Conservation (phyloP, 495 filamentous ascomycete species). For the Trichoderma orchidacearum region DNA sequence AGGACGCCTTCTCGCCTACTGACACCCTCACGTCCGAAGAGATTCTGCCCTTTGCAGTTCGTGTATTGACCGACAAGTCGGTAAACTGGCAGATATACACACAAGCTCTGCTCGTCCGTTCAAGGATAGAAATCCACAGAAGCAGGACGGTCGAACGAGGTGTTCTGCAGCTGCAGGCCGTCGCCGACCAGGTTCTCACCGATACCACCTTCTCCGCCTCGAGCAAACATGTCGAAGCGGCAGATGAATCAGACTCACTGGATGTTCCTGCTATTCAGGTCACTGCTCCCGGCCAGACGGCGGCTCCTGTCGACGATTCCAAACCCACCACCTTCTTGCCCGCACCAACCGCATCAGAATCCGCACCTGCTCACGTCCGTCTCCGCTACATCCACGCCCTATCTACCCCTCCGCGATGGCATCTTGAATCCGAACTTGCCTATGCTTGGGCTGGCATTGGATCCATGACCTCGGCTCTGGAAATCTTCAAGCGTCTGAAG, state of each 20-base stretch:
- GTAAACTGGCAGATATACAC: conserved; percentile 99
- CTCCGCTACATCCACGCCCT: conserved; percentile 73
- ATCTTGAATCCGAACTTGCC: conserved; percentile 85
- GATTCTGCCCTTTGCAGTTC: conserved; percentile 76
- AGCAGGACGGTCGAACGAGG: conserved; percentile 79
- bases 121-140: conserved; percentile 73
- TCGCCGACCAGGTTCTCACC: conserved; percentile 90
- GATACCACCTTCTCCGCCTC: conserved; percentile 48
- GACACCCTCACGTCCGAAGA: conserved; percentile 85
- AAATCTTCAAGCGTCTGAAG: conserved; percentile 88
- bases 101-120: conserved; percentile 75
- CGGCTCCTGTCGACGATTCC: conserved; percentile 5
- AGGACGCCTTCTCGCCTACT: conserved; percentile 65
- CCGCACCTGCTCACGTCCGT: conserved; percentile 61
- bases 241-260: conserved; percentile 4
- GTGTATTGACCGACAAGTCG: conserved; percentile 76
- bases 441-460: conserved; percentile 80
- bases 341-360: conserved; percentile 57
- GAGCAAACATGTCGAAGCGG: conserved; percentile 8
- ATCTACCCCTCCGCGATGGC: conserved; percentile 76
- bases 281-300: conserved; percentile 8
- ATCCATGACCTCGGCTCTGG: conserved; percentile 75
- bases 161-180: conserved; percentile 84
- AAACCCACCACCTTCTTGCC: conserved; percentile 71
- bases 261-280: conserved; percentile 27